Conservation (phyloP, 352 stramenopile species). For the Phytophthora cryptogea region DNA sequence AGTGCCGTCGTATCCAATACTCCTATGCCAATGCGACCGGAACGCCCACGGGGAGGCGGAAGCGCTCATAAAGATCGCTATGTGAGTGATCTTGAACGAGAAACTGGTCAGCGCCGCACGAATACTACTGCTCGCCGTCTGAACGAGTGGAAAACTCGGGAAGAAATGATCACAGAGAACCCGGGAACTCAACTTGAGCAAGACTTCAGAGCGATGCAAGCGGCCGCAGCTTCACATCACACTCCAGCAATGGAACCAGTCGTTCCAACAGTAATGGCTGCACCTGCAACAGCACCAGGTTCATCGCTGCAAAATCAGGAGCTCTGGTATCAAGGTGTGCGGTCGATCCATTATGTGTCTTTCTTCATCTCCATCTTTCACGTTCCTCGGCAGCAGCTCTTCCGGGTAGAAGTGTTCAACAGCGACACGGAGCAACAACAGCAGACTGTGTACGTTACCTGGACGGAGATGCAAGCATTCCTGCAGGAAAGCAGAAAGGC, state of each 20-base stretch:
- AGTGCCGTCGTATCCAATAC: constrained; percentile 21
- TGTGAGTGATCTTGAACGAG: constrained; percentile 70
- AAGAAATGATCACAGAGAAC: constrained; percentile 32
- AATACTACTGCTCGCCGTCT: constrained; percentile 27
- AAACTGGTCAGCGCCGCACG: constrained; percentile 66
- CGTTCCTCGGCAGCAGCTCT: constrained; percentile 64
- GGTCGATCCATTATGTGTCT: constrained; percentile 57
- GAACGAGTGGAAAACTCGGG: constrained; percentile 39
- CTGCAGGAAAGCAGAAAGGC: constrained; percentile 55
- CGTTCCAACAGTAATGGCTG: constrained; percentile 10
- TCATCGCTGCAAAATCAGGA: constrained; percentile 51
- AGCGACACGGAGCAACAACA: constrained; percentile 77
- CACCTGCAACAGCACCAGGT: constrained; percentile 15
- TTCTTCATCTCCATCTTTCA: constrained; percentile 81
- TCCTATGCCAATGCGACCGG: constrained; percentile 57
- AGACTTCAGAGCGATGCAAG: constrained; percentile 49
- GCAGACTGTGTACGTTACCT: constrained; percentile 77
- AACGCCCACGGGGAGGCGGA: constrained; percentile 51
- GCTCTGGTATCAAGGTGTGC: constrained; percentile 75
- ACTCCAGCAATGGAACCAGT: constrained; percentile 12
- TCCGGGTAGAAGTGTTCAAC: constrained; percentile 81
- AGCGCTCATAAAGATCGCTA: constrained; percentile 73
- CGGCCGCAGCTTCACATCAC: constrained; percentile 12
- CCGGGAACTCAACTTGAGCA: constrained; percentile 50
- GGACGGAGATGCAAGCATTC: constrained; percentile 60